phyloP scores from a whole-genome alignment of 2,329 filamentous ascomycete species.

The Cordyceps farinosa region DNA sequence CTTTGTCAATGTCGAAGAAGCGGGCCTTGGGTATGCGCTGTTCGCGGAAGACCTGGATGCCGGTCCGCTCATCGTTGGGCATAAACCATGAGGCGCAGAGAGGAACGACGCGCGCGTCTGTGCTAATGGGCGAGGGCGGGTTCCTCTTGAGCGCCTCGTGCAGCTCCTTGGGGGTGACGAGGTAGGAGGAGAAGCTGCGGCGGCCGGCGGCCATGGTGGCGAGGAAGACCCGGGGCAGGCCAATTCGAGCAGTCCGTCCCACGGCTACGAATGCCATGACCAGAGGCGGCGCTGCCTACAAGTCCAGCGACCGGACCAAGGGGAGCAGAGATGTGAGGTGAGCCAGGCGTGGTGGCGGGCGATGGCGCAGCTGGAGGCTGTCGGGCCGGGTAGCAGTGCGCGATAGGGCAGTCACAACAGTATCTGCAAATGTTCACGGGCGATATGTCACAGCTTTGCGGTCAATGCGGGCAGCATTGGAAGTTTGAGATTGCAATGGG shows the following conservation, averaged over 20 bases:
- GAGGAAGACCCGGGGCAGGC: conserved; percentile 35
- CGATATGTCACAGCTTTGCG: background rate
- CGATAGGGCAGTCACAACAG: background rate
- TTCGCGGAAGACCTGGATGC: conserved; percentile 75
- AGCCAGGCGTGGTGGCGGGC: background rate
- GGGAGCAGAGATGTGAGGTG: conserved; percentile 14
- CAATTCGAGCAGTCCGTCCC: conserved; percentile 40
- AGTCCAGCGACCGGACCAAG: conserved; percentile 10
- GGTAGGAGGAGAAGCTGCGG: conserved; percentile 67
- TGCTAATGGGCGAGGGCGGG: conserved; percentile 72
- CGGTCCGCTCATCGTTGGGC: conserved; percentile 82
- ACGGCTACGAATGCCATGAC: conserved; percentile 43
- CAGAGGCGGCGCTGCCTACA: conserved; percentile 1
- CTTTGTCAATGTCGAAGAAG: conserved; percentile 93
- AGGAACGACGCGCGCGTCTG: conserved; percentile 78
- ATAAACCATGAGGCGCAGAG: conserved; percentile 95
- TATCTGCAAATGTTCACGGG: background rate
- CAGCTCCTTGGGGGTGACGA: conserved; percentile 82
- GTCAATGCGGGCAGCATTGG: background rate
- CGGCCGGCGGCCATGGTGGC: conserved; percentile 27
- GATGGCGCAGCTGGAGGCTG: background rate
- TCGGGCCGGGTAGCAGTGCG: background rate
- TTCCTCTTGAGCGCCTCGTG: conserved; percentile 78
- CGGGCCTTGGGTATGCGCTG: conserved; percentile 83
- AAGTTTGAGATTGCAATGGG: background rate